phyloP scores from a whole-genome alignment of 1,284 basidiomycete genomes.

The Puccinia sorghi region DNA sequence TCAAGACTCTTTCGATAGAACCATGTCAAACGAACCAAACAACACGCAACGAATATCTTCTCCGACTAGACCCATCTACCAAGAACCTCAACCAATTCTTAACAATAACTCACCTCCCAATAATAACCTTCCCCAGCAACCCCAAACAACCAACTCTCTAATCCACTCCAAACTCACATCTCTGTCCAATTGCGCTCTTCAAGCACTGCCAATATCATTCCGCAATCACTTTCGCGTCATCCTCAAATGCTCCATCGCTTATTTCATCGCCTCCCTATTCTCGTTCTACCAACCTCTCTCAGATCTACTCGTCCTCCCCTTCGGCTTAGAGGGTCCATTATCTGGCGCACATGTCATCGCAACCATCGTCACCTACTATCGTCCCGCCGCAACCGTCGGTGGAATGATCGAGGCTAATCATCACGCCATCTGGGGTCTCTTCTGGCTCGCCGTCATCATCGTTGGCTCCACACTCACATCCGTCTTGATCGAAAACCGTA shows the following conservation, averaged over 20 bases:
- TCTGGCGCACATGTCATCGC: slow-evolving; percentile 54
- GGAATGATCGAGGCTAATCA: slow-evolving; percentile 49
- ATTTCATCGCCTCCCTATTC: slow-evolving; percentile 85
- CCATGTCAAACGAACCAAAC: neutral
- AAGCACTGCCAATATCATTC: slow-evolving; percentile 6
- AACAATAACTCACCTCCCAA: neutral
- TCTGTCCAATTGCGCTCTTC: neutral
- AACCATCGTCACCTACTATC: slow-evolving; percentile 50
- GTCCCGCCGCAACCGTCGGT: slow-evolving; percentile 44
- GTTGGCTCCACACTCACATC: slow-evolving; percentile 45
- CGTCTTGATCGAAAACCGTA: slow-evolving; percentile 27
- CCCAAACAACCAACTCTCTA: neutral
- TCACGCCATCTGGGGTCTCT: slow-evolving; percentile 44
- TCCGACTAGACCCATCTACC: neutral
- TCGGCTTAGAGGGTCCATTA: slow-evolving; percentile 55
- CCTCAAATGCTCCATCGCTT: slow-evolving; percentile 86
- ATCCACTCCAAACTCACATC: neutral
- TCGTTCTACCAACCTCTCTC: slow-evolving; percentile 72
- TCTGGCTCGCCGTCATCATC: slow-evolving; percentile 44
- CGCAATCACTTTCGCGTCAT: slow-evolving; percentile 66
- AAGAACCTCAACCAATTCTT: slow-evolving; percentile 4
- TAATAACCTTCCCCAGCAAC: neutral
- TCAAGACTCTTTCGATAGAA: slow-evolving; percentile 1
- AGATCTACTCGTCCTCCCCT: slow-evolving; percentile 54
- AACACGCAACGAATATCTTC: neutral